phyloP scores from a whole-genome alignment of 1,284 basidiomycete genomes.

The Xanthoconium separans region DNA sequence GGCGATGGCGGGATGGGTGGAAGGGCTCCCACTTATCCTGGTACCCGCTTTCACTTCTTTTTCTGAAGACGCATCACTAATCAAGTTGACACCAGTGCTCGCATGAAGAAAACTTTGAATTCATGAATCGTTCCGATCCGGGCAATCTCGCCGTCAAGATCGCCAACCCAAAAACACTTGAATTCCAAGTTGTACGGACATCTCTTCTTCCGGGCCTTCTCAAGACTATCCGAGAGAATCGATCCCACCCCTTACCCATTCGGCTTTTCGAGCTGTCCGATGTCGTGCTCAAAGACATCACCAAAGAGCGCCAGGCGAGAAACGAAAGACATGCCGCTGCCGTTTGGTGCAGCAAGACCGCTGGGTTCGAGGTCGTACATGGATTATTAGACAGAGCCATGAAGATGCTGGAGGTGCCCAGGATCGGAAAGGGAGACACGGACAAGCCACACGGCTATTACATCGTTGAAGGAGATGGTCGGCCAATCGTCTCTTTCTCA shows the following conservation, averaged over 20 bases:
- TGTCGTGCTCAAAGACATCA: constrained; percentile 84
- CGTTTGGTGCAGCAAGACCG: constrained; percentile 94
- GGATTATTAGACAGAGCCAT: constrained; percentile 93
- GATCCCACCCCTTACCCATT: constrained; percentile 89
- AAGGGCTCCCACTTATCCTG: constrained; percentile 92
- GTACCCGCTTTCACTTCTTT: constrained; percentile 42
- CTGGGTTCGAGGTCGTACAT: constrained; percentile 96
- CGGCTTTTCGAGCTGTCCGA: constrained; percentile 95
- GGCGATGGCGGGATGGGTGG: constrained; percentile 93
- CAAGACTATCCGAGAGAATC: constrained; percentile 97
- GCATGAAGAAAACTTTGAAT: constrained; percentile 97
- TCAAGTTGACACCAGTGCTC: constrained; percentile 66
- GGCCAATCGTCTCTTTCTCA: constrained; percentile 20
- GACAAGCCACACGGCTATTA: constrained; percentile 82
- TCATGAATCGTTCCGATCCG: constrained; percentile 85
- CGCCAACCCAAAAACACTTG: constrained; percentile 95
- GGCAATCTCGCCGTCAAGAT: constrained; percentile 83
- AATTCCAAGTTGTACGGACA: constrained; percentile 98
- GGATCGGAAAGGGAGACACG: constrained; percentile 60
- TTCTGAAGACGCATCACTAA: not conserved
- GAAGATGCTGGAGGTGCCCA: constrained; percentile 90
- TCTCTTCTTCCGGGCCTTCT: constrained; percentile 93
- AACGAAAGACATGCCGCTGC: constrained; percentile 89
- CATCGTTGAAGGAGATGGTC: constrained; percentile 83
- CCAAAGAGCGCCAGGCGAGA: constrained; percentile 78